These are phyloP conservation scores for Hydrangea macrophylla DNA, from an alignment of 148 eudicot species.

Conservation along the genomic window DNA sequence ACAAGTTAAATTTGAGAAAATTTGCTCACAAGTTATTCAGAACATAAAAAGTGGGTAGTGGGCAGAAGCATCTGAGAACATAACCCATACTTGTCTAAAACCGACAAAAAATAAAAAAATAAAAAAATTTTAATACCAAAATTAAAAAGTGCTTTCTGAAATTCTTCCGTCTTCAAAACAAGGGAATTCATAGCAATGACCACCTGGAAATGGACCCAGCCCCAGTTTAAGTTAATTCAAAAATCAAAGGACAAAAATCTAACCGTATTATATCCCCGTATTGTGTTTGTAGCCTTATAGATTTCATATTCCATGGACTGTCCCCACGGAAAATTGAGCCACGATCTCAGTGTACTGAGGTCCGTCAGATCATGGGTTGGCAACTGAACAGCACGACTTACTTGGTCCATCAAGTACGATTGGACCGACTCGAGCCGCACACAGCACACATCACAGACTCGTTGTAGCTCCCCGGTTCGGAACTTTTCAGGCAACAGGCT, in stretches of 20 bases:
- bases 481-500: conserved; percentile 55
- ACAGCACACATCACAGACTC: conserved; percentile 63
- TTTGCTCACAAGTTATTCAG: too few relatives aligned
- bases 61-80: too few relatives aligned
- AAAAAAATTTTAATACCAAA: too few relatives aligned
- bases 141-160: too few relatives aligned
- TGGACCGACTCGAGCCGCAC: conserved; percentile 56
- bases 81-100: too few relatives aligned
- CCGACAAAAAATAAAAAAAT: too few relatives aligned
- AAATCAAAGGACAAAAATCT: conserved; percentile 16
- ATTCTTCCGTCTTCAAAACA: too few relatives aligned
- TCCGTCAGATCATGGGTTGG: conserved; percentile 63
- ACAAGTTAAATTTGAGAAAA: too few relatives aligned
- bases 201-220: too few relatives aligned
- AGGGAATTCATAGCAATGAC: too few relatives aligned
- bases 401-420: conserved; percentile 53
- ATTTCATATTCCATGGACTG: conserved; percentile 59
- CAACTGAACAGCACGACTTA: conserved; percentile 57
- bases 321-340: conserved; percentile 63
- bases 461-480: conserved; percentile 35
- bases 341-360: conserved; percentile 59
- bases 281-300: conserved; percentile 49
- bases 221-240: too few relatives aligned
- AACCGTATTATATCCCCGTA: conserved; percentile 51
- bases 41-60: too few relatives aligned